Evolutionary conservation across 2,329 filamentous ascomycete genomes (phyloP), one percentile per base, ranked within the genome.

Genomic region (Dactylonectria estremocensis): DNA sequence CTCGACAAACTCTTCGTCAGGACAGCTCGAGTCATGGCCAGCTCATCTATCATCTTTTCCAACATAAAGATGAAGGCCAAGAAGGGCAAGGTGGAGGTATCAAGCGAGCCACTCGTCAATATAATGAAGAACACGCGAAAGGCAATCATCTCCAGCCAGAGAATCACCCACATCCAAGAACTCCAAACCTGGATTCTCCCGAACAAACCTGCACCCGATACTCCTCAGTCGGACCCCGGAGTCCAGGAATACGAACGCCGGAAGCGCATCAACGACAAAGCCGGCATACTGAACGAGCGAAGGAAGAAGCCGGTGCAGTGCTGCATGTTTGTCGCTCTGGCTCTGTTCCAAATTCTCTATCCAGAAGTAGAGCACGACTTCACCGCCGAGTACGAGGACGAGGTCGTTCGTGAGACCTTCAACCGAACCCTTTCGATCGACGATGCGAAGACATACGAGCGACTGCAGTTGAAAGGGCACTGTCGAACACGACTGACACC

Each of bases 361-460:
- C 60, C 59, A 9, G 53, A 61, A 16, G 69, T 67, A 28, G 14
- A 60, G 10, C 63, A 71, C 31, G 69, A 72, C 20, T 67, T 72
- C 24, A 65, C 70, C 18, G 69, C 69, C 40, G 68, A 68, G 48
- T 72, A 72, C 53, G 69, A 72, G 40, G 65, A 70, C 18, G 69
- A 72, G 35, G 49, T 72, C 10, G 53, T 72, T 22, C 61, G 60
- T 18, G 57, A 70, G 35, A 66, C 65, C 2, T 72, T 72, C 28
- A 52, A 49, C 57, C 58, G 65, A 31, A 52, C 65, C n/a, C 45
- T 72, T 20, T 66, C 55, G 20, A 43, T 72, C 35, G 69, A 72
- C 45, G 69, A 72, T n/a, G 68, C 61, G 5, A 72, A 64, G 57
- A 70, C 65, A 3, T 72, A 70, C 35, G 68, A 72, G 24, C 18